Base-by-base conservation (phyloP, 179 eudicot species). In the Sideroxylon spinosum region DNA sequence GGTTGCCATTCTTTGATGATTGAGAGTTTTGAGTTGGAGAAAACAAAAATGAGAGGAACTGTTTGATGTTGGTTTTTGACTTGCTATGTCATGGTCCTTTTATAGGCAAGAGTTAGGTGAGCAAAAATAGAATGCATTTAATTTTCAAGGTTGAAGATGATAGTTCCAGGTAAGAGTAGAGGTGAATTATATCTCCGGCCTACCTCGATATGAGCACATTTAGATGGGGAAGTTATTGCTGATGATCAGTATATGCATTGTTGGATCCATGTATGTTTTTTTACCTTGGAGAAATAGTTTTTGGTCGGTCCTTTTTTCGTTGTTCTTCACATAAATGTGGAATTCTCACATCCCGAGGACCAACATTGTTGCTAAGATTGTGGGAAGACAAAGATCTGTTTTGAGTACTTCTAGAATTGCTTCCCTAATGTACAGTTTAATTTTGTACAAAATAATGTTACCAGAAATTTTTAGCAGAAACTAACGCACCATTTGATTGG, bases 1-100 rank as follows among this genome's bases (percentile, higher is more conserved):
- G 80, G 81, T 68, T 16, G 86, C 61, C 89, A 86, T 86, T 64
- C 20, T 75, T 53, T 44, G 48, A 29, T 2, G n/a, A 3, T 68
- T 37, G 44, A 37, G 68, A 49, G 46, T 62, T 56, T 19, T 64
- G 14, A 25, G 26, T 28, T 20, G 9, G 12, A 10, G 37, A 19
- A 53, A n/a, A 46, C 13, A 68, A 14, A 12, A 26, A 28, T 50
- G 17, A 57, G 71, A 25, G 16, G 46, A 32, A 14, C n/a, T 52
- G 16, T 0, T 57, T 2, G 71, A 60, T 59, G 76, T 26, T 20
- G 76, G 65, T 55, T 59, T 8, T 49, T 55, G 70, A 12, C 0
- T 71, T 11, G 16, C 22, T 49, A 16, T 49, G 57, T 46, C 23
- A 9, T 57, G 53, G 70, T n/a, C 56, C 13, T 22, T 75, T 57